These are phyloP conservation scores for Kluyveromyces aestuarii DNA, from an alignment of 805 yeast species.

Conservation along the genomic window DNA sequence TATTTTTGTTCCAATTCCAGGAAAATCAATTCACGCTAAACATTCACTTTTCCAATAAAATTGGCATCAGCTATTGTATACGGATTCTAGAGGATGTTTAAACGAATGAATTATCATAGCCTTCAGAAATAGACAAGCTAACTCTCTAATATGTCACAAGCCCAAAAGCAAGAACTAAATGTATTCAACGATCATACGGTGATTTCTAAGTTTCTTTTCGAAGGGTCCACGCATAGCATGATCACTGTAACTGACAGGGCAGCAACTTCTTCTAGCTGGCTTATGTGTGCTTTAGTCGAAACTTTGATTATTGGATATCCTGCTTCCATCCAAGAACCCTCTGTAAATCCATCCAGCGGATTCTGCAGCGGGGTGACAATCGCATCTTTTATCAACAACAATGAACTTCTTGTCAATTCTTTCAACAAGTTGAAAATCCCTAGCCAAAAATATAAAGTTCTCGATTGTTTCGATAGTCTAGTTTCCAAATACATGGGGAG, in stretches of 20 bases:
- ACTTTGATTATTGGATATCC: conserved; percentile 37
- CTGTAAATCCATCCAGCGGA: conserved; percentile 17
- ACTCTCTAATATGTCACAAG: conserved; percentile 8
- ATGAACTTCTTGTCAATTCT: conserved; percentile 11
- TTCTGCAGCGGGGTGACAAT: conserved; percentile 5
- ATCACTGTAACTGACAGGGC: conserved; percentile 33
- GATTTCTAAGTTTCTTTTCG: conserved; percentile 17
- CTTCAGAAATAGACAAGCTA: neutral
- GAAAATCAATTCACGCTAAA: too few relatives aligned
- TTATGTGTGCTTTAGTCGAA: conserved; percentile 47
- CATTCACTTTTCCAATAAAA: too few relatives aligned
- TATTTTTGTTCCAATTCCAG: neutral
- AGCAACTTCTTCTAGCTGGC: conserved; percentile 60
- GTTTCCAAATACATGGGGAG: conserved; percentile 38
- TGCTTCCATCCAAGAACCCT: conserved; percentile 29
- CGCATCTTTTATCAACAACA: conserved; percentile 23
- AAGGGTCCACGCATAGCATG: conserved; percentile 17
- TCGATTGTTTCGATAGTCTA: conserved; percentile 41
- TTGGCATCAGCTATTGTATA: too few relatives aligned
- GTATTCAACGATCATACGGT: conserved; percentile 45
- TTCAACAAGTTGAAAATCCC: conserved; percentile 18
- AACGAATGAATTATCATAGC: neutral
- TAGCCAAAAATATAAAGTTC: conserved; percentile 20
- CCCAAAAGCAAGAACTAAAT: conserved; percentile 50
- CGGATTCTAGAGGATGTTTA: too few relatives aligned